Evolutionary conservation across 1,284 basidiomycete species (phyloP), one percentile per base, ranked within the genome.

Genomic region (Rhodotorula sp.): DNA sequence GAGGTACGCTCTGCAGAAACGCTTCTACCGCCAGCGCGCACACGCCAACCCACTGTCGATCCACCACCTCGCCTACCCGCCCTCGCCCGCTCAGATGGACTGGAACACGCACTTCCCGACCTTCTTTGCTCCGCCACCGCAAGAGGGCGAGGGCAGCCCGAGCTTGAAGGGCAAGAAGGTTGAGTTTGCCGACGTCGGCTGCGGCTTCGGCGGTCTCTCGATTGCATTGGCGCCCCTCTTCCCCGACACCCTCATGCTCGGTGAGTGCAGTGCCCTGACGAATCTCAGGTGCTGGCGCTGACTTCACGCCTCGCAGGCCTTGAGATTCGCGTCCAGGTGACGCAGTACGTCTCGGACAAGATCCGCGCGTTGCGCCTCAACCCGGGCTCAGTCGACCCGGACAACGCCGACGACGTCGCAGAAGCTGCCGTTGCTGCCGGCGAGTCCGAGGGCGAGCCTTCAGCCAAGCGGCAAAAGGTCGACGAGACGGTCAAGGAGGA

Each of bases 21-120:
- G 91, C 79, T 92, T 92, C 82, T 99, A 99, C 82, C 87, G 97
- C 34, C 97, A 99, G 81, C 87, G 97, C 67, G 97, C 96, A 7
- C 96, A 99, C 81, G 95, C 96, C 12, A 99, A 99, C 81, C 96
- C 96, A 2, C 98, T 99, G 82, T 92, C 92, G 19, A 97, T 99
- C 82, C 97, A 99, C 82, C 86, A 88, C 41, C 87, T 99, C 62
- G 89, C 90, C 74, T 99, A 98, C 81, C 97, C 97, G 1, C 74
- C 87, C n/a, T 87, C 88, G 16, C 95, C 96, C 0, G 82, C 84
- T 25, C 82, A 85, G 66, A 90, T 97, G 83, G 89, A 97, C 82
- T 97, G 95, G 94, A 83, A 85, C 16, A 82, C 84, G 23, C 92
- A 97, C 82, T 99, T 90, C 82, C 96, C 96, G 4, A 85, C 87